A percentile compares a stretch with the other conserved stretches of the same genome.
These are phyloP conservation scores for Dorcoceras hygrometricum DNA, from an alignment of 257 asterid genomes.

Conservation along the genomic window DNA sequence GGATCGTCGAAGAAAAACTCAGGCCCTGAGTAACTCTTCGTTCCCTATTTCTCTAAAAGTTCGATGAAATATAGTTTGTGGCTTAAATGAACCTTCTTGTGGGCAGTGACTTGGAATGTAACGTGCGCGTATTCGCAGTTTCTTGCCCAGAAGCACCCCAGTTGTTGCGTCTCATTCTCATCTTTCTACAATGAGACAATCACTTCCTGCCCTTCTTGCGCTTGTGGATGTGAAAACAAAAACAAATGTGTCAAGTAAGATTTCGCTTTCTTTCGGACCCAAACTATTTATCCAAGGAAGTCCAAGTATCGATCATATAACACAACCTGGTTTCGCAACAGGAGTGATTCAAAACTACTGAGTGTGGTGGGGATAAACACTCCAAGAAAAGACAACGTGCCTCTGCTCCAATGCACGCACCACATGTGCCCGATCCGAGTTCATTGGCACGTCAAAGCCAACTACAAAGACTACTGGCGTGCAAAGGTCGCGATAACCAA, in stretches of 20 bases:
- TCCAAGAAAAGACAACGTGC: constrained; percentile 64
- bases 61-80: not conserved
- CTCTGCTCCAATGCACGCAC: constrained; percentile 78
- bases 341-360: constrained; percentile 72
- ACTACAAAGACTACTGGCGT: constrained; percentile 84
- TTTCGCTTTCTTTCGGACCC: not conserved
- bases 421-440: constrained; percentile 92
- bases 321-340: constrained; percentile 27
- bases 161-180: constrained; percentile 79
- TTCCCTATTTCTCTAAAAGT: not conserved
- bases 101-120: constrained; percentile 80
- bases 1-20: constrained; percentile 69
- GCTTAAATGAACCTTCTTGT: not conserved
- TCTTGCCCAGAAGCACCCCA: constrained; percentile 61
- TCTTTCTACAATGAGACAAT: constrained; percentile 76
- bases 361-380: constrained; percentile 72
- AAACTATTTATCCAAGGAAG: not conserved
- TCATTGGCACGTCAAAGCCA: constrained; percentile 87
- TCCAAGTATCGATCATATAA: not conserved
- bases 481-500: constrained; percentile 74
- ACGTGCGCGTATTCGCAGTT: constrained; percentile 77
- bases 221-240: constrained; percentile 69
- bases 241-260: constrained; percentile 61
- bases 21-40: constrained; percentile 55
- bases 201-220: constrained; percentile 65